Evolutionary conservation across 805 yeast genomes (phyloP), one percentile per base, ranked within the genome.

Genomic region (Isabelozyma rhagii): DNA sequence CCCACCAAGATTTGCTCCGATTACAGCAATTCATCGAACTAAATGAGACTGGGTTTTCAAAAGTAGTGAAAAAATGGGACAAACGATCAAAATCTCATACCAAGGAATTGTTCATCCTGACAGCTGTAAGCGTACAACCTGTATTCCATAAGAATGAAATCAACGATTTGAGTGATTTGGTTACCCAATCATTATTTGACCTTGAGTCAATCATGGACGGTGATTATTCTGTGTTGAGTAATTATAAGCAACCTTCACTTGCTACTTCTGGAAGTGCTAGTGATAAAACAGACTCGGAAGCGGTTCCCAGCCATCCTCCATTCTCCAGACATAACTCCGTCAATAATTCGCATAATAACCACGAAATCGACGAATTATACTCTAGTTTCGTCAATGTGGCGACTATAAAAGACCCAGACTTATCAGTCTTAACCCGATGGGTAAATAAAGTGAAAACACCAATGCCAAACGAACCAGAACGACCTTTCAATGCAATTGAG

Each of bases 31-130:
- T 89, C 69, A 90, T 94, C 39, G 97, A 92, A 67, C 77, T 94
- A 51, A 94, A 94, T 64, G 97, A 92, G 61, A 89, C 96, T 0
- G 99, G 99, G 11, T 94, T 94, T 68, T 85, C 96, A 18, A 94
- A 94, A 69, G 97, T 90, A 28, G 80, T 94, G 60, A 94, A 94
- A 67, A 94, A 94, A 71, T 94, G 99, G 99, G 99, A 94, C 69
- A 94, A 94, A 68, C 77, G 97, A 53, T 90, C 97, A 18, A 91
- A 93, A 61, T 89, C 97, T 3, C 96, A 89, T 57, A 91, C 97
- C 6, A 91, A 92, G 62, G 99, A 94, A 64, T 76, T 94, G 46
- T 94, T 92, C 64, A 77, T 94, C 45, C 84, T 90, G 29, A 87
- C 97, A 0, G 97, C 97, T 0, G 96, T 94, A 11, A 90, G 89